A percentile compares a stretch with the other conserved stretches of the same genome.
phyloP scores from a whole-genome alignment of 345 rosid species.

The Eucalyptus viminalis region DNA sequence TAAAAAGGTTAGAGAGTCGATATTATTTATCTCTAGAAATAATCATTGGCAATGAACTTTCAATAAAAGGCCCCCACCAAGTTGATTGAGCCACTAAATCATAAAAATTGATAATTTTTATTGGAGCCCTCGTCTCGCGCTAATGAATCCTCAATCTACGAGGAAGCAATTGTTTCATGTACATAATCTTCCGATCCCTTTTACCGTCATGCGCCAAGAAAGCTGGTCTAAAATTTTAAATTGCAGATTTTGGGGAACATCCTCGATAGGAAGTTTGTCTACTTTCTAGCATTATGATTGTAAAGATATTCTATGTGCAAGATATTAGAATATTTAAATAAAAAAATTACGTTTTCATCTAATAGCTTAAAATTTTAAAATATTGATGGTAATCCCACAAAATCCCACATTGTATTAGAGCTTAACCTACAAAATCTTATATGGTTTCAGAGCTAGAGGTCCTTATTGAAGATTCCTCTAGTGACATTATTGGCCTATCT shows the following conservation, averaged over 20 bases:
- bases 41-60: background rate
- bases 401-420: fast-evolving
- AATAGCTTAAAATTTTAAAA: too few species aligned
- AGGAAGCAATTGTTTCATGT: background rate
- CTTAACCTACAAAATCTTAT: too few species aligned
- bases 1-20: background rate
- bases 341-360: fast-evolving
- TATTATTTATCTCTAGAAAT: background rate
- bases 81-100: background rate
- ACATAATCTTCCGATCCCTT: background rate
- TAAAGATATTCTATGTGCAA: too few species aligned
- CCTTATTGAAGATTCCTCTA: too few species aligned
- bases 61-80: background rate
- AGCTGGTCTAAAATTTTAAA: too few species aligned
- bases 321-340: too few species aligned
- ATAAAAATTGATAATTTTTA: background rate
- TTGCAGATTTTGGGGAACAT: too few species aligned
- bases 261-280: too few species aligned
- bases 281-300: too few species aligned
- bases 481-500: too few species aligned
- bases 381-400: fast-evolving
- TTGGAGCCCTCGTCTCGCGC: background rate
- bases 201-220: too few species aligned
- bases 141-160: background rate
- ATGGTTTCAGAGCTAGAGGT: too few species aligned